These are phyloP conservation scores for Pyrus betulifolia DNA, from an alignment of 306 rosid genomes.

Conservation along the genomic window DNA sequence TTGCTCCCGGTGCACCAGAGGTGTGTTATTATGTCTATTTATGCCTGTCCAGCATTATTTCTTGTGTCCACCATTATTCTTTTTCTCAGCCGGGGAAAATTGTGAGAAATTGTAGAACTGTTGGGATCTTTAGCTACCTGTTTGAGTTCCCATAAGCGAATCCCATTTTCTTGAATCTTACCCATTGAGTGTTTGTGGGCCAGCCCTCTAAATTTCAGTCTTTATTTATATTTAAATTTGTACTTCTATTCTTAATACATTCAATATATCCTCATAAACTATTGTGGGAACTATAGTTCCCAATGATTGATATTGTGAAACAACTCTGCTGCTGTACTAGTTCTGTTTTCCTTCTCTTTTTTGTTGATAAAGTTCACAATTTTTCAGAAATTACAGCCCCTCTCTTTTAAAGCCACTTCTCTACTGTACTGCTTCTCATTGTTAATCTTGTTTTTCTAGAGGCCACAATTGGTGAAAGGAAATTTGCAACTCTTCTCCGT, in stretches of 20 bases:
- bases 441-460: slow-evolving; percentile 31
- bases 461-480: slow-evolving; percentile 97
- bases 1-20: slow-evolving; percentile 99
- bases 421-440: slow-evolving; percentile 13
- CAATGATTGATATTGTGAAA: background rate
- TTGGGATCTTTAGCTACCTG: background rate
- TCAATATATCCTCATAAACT: background rate
- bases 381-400: background rate
- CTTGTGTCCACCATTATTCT: background rate
- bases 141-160: background rate
- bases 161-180: background rate
- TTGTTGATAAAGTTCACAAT: background rate
- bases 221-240: background rate
- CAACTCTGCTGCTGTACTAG: background rate
- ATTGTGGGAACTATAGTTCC: background rate
- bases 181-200: background rate
- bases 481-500: slow-evolving; percentile 95
- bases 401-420: background rate
- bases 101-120: background rate
- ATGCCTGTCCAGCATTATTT: background rate
- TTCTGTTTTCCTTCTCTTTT: background rate
- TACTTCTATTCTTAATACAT: background rate
- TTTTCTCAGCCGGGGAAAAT: background rate
- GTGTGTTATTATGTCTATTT: slow-evolving; percentile 33
- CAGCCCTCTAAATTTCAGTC: background rate